Base-by-base conservation (phyloP, 2,329 filamentous ascomycete genomes). In the Zasmidium cellare region DNA sequence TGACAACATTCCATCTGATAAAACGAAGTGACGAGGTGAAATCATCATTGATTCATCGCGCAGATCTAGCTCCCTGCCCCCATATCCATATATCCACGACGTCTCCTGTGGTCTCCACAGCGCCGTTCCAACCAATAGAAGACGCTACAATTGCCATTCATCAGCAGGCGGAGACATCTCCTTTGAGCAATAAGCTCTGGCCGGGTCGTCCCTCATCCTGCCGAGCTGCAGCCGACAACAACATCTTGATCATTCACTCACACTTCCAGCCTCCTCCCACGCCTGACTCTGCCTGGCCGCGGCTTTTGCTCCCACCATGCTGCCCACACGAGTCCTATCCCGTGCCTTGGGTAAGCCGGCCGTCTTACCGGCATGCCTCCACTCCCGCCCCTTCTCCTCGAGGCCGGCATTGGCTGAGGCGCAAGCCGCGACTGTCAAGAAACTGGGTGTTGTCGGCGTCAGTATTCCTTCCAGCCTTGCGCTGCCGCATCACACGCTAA, bases 361-460 rank as follows among this genome's bases (percentile, higher is more conserved):
- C 47, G 24, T 49, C 31, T 44, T 20, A 22, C 35, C 16, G 31
- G n/a, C 50, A 22, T 45, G 31, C 31, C 31, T 18, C 31, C 31
- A n/a, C 14, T 35, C 11, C 18, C 50, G 31, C 31, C 9, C 9
- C 77, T 92, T 89, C 79, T 87, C 86, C 31, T 86, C 84, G 41
- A 76, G 53, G 20, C 53, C 58, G 3, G 52, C 59, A 35, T 57
- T 69, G 57, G 69, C 85, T 46, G 77, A 80, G 28, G 50, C 82
- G 67, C 85, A 85, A 62, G 80, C 80, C 60, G 85, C 87, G 56
- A 86, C 92, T 71, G 87, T 99, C 61, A 96, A 92, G 79, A 88
- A 85, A 65, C 79, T 99, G 45, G 94, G 93, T 71, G 93, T 99
- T 51, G 83, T 99, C 71, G 94, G 94, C 65, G 92, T 93, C 53